These are phyloP conservation scores for Drosera spatulata DNA, from an alignment of 179 eudicot species.

Conservation along the genomic window DNA sequence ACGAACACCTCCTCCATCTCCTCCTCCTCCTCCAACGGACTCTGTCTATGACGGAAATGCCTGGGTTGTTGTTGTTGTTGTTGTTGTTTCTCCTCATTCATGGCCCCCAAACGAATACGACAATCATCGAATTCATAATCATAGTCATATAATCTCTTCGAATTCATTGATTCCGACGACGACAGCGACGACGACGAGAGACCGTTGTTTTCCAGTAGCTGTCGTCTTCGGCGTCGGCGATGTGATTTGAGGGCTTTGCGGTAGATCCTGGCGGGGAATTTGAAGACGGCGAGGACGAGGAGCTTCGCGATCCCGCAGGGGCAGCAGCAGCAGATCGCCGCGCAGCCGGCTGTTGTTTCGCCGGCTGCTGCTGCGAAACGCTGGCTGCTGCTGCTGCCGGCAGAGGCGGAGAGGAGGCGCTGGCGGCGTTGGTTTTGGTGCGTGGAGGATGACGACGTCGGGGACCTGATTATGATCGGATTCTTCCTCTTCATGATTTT, in stretches of 20 bases:
- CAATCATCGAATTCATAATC: not conserved
- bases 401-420: not conserved
- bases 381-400: not conserved
- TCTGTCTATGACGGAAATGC: not conserved
- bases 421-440: constrained; percentile 1
- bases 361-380: constrained; percentile 12
- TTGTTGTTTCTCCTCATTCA: not conserved
- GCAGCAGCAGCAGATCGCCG: constrained; percentile 11
- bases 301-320: constrained; percentile 6
- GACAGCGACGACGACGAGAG: not conserved
- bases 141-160: too few relatives aligned
- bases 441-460: not conserved
- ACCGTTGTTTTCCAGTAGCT: constrained; percentile 6
- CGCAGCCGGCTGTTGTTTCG: constrained; percentile 9
- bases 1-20: not conserved
- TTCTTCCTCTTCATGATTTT: too few relatives aligned
- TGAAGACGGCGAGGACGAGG: constrained; percentile 3
- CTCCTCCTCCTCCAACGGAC: not conserved
- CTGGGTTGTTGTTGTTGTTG: too few relatives aligned
- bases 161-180: too few relatives aligned
- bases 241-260: not conserved
- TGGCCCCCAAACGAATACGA: not conserved
- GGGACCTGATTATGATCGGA: too few relatives aligned
- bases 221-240: not conserved
- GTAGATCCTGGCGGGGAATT: constrained; percentile 6